Conservation (phyloP, 352 stramenopile species). For the Phytophthora tentaculata region DNA sequence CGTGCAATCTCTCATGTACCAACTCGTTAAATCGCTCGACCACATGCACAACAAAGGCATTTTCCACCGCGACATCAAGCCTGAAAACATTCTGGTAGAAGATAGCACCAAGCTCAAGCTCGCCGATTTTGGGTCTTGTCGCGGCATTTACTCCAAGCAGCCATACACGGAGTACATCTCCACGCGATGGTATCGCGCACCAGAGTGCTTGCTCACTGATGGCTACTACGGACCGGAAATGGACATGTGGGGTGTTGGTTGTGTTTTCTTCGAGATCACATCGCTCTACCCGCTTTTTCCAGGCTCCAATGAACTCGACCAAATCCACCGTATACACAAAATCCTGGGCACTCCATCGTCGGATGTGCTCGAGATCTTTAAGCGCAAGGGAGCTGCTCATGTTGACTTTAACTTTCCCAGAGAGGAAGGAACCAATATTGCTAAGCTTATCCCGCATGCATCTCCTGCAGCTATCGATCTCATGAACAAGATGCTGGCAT, state of each 20-base stretch:
- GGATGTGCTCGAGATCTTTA: constrained; percentile 91
- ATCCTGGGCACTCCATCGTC: constrained; percentile 91
- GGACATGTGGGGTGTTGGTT: constrained; percentile 96
- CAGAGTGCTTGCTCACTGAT: constrained; percentile 95
- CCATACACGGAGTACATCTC: constrained; percentile 98
- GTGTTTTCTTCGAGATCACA: constrained; percentile 97
- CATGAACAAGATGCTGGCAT: constrained; percentile 88
- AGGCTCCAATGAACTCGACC: constrained; percentile 94
- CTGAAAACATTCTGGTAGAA: constrained; percentile 96
- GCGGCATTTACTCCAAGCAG: constrained; percentile 95
- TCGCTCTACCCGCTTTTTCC: constrained; percentile 95
- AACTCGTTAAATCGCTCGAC: constrained; percentile 95
- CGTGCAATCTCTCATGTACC: constrained; percentile 89
- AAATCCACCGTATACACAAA: constrained; percentile 96
- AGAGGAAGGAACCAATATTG: constrained; percentile 84
- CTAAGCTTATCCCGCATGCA: constrained; percentile 91
- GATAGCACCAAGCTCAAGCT: constrained; percentile 89
- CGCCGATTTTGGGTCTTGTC: constrained; percentile 95
- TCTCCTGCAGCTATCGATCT: constrained; percentile 89
- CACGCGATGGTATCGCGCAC: constrained; percentile 95
- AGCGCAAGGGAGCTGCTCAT: constrained; percentile 90
- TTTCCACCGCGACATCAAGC: constrained; percentile 97
- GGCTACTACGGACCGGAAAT: constrained; percentile 96
- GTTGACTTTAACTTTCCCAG: constrained; percentile 93
- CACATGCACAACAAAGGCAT: constrained; percentile 98